Evolutionary conservation across 345 rosid species (phyloP).

Genomic region (Populus simonii): DNA sequence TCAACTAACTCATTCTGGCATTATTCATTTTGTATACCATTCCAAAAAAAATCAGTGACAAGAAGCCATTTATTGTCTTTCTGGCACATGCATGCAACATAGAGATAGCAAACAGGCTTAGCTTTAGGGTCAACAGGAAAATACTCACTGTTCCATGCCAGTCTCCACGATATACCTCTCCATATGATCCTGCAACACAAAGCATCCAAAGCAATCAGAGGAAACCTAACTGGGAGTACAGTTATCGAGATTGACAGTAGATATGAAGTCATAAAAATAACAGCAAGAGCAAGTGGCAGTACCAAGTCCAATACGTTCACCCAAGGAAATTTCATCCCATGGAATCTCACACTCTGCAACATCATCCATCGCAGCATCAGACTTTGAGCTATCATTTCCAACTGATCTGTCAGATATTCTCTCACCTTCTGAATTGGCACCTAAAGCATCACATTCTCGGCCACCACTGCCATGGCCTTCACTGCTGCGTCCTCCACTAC

Average conservation of each 20-base stretch:
- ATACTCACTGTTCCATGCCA: conserved; percentile 98
- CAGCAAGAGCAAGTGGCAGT: conserved; percentile 29
- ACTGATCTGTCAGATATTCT: conserved; percentile 59
- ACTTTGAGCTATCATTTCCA: conserved; percentile 58
- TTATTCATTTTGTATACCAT: neutral
- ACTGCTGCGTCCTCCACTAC: conserved; percentile 21
- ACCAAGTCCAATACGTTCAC: conserved; percentile 98
- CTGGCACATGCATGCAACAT: neutral
- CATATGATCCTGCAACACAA: conserved; percentile 79
- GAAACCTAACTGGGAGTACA: neutral
- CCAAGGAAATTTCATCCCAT: conserved; percentile 87
- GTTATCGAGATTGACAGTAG: conserved; percentile 13
- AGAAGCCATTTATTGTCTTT: conserved; percentile 1
- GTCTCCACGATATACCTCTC: conserved; percentile 93
- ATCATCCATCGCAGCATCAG: conserved; percentile 67
- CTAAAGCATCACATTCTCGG: conserved; percentile 28
- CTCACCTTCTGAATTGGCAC: conserved; percentile 53
- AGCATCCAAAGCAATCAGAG: conserved; percentile 14
- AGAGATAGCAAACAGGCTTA: neutral
- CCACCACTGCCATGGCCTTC: conserved; percentile 34
- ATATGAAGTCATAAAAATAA: conserved; percentile 19
- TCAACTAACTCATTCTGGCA: neutral
- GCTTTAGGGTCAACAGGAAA: conserved; percentile 7
- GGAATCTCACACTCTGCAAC: conserved; percentile 86
- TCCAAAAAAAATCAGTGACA: neutral